Evolutionary conservation across 129 eudicot species (phyloP).

Genomic region (Artemisia tridentata): DNA sequence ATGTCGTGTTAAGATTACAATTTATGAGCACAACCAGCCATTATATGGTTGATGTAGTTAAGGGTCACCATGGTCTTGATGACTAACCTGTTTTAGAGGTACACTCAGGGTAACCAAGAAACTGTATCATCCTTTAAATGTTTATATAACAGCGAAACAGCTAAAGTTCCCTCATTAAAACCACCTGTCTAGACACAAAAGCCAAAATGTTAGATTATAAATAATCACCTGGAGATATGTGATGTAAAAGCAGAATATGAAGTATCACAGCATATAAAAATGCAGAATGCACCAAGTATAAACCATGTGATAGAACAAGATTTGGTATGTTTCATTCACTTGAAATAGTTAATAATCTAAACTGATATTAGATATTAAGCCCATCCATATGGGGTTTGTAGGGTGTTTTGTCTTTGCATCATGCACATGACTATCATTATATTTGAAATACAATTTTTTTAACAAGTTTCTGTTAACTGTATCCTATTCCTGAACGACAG

Average conservation of each 20-base stretch:
- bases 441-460: neutral
- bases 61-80: slow-evolving; percentile 22
- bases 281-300: no score
- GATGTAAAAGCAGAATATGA: neutral
- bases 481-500: no score
- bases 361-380: no score
- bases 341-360: neutral
- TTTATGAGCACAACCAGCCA: slow-evolving; percentile 23
- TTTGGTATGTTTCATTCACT: neutral
- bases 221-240: neutral
- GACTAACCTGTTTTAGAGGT: slow-evolving; percentile 36
- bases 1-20: slow-evolving; percentile 22
- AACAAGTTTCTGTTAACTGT: no score
- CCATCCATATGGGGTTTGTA: neutral
- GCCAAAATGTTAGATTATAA: neutral
- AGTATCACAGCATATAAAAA: neutral
- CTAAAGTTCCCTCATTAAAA: slow-evolving; percentile 2
- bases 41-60: slow-evolving; percentile 14
- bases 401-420: neutral
- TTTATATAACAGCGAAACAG: slow-evolving; percentile 14
- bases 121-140: neutral
- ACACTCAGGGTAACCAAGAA: neutral
- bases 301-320: neutral
- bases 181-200: slow-evolving; percentile 29
- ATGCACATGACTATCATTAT: neutral